Evolutionary conservation across 169 alveolate species (phyloP).

Genomic region (Cryptosporidium canis): DNA sequence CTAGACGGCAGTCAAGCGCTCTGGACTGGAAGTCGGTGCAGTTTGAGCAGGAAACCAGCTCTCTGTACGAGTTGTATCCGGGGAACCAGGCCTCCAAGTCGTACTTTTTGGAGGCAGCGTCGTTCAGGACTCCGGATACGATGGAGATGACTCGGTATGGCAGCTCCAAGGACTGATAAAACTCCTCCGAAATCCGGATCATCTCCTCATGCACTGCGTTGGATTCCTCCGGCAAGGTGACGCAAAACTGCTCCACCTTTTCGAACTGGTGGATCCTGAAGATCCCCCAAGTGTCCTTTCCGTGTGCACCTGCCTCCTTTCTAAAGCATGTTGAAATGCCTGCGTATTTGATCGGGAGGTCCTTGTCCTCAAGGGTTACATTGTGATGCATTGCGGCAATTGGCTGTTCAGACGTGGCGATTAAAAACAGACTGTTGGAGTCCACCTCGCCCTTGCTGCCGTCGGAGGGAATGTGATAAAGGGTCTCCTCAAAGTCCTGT

Average conservation of each 20-base stretch:
- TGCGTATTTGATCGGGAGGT: constrained; percentile 93
- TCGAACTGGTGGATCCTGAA: constrained; percentile 99
- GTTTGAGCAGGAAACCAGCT: constrained; percentile 98
- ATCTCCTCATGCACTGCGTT: constrained; percentile 89
- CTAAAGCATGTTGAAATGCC: constrained; percentile 98
- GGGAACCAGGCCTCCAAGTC: constrained; percentile 99
- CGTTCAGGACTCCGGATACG: constrained; percentile 99
- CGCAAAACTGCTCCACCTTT: constrained; percentile 97
- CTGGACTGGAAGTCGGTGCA: constrained; percentile 98
- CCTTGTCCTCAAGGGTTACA: constrained; percentile 83
- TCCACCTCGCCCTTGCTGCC: constrained; percentile 39
- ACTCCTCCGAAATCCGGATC: constrained; percentile 95
- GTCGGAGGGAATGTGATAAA: constrained; percentile 85
- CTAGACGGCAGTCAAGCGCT: constrained; percentile 86
- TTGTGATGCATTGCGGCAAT: constrained; percentile 94
- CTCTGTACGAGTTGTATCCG: constrained; percentile 95
- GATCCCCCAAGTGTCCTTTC: constrained; percentile 98
- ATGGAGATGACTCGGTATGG: constrained; percentile 97
- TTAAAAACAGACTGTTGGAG: constrained; percentile 88
- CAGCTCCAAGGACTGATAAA: constrained; percentile 91
- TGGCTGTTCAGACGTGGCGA: constrained; percentile 99
- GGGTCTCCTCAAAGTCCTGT: constrained; percentile 96
- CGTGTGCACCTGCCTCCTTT: constrained; percentile 99
- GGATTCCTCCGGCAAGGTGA: constrained; percentile 94
- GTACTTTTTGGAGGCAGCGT: constrained; percentile 98